Evolutionary conservation across 495 filamentous ascomycete species (phyloP).

Genomic region (Pyrenula massariospora): DNA sequence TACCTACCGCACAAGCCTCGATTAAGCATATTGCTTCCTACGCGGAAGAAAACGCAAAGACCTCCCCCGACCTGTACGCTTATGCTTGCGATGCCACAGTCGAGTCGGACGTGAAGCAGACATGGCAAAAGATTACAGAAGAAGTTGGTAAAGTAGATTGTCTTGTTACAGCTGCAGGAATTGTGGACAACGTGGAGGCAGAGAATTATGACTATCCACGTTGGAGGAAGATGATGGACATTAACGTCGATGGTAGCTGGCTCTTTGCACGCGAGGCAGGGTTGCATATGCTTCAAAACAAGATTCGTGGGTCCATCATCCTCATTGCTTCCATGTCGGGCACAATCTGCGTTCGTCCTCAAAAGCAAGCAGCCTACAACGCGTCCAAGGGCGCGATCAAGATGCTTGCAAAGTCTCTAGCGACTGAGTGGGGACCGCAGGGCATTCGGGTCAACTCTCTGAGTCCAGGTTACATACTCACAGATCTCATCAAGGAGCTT

Average conservation of each 20-base stretch:
- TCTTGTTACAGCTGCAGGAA: slow-evolving; percentile 15
- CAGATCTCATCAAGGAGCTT: slow-evolving; percentile 19
- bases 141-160: slow-evolving; percentile 16
- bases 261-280: slow-evolving; percentile 14
- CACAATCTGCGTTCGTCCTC: slow-evolving; percentile 12
- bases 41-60: not conserved
- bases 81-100: slow-evolving; percentile 15
- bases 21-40: slow-evolving; percentile 9
- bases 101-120: slow-evolving; percentile 12
- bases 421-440: slow-evolving; percentile 18
- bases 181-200: slow-evolving; percentile 9
- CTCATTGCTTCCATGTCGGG: slow-evolving; percentile 14
- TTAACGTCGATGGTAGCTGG: slow-evolving; percentile 14
- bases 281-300: slow-evolving; percentile 10
- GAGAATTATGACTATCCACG: slow-evolving; percentile 12
- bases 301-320: slow-evolving; percentile 16
- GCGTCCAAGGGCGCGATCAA: slow-evolving; percentile 15
- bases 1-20: slow-evolving; percentile 6
- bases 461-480: slow-evolving; percentile 33
- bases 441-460: slow-evolving; percentile 32
- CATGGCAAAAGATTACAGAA: slow-evolving; percentile 10
- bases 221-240: slow-evolving; percentile 15
- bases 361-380: slow-evolving; percentile 19
- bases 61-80: slow-evolving; percentile 2
- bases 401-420: slow-evolving; percentile 11